Evolutionary conservation across 2,329 filamentous ascomycete species (phyloP), one percentile per base, ranked within the genome.

Genomic region (Aureobasidium sp.): DNA sequence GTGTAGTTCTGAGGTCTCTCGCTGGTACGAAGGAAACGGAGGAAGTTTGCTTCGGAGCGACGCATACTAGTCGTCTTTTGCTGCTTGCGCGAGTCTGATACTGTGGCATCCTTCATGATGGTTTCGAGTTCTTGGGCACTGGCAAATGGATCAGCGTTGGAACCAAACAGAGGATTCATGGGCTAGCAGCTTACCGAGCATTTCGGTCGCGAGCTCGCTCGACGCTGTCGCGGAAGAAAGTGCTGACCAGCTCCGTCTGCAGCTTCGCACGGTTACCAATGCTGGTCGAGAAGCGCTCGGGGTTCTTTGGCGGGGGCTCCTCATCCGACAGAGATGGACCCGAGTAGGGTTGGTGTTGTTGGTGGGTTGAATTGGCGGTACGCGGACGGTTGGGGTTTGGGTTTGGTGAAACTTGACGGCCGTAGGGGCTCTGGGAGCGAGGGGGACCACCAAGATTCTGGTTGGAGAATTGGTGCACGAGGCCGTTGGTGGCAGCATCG

Each of bases 211-310:
- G 85, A 57, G 94, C 94, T 69, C 94, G 86, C 81, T 96, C 93
- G 62, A 99, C 95, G 74, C 93, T 97, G 77, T 99, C 93, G 77
- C 96, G 95, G 85, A 97, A 99, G 80, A 97, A 97, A 69, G 85
- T 82, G 70, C 84, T 84, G 66, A 87, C 84, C 67, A 87, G 75
- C 68, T 85, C 82, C 70, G 86, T 85, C 51, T 85, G 84, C 60
- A 85, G 81, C 71, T 85, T 86, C 34, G 84, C 82, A 70, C 84
- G 79, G 72, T 94, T 91, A 62, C 88, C 86, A 42, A 95, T 89
- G 71, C 89, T 90, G 71, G 95, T 90, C 3, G 91, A 90, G 76
- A 93, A 96, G 68, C 91, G 86, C 72, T 95, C 91, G 1, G 91
- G 88, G 52, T 89, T 88, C 67, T 85, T 83, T 69, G 89, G 83